Base-by-base conservation (phyloP, 352 stramenopile genomes). In the Saprolegnia diclina region DNA sequence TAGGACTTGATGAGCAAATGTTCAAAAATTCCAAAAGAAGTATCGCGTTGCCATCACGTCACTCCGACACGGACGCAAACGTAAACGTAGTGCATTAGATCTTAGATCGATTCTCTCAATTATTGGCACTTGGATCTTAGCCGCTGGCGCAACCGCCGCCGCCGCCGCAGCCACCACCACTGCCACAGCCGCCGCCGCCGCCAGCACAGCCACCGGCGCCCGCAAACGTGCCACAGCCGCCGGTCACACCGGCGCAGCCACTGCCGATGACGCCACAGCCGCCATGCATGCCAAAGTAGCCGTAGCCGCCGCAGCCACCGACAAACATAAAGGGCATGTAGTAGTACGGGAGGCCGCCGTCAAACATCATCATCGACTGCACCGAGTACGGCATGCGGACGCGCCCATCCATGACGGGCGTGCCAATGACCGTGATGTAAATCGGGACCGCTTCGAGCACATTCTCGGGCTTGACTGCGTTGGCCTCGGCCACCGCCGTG, bases 331-430 rank as follows among this genome's bases (percentile, higher is more conserved):
- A 59, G 5, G 19, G 19, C 16, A 16, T 16, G 18, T 59, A 59
- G 24, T 59, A 59, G 52, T 59, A 59, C 19, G 19, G 19, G 52
- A 59, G 52, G 52, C 52, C 52, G 52, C 52, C 52, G 52, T 59
- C 52, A 19, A 40, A 35, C 57, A 65, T 65, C 14, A 65, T 35
- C 32, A 53, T 53, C 19, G 45, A 54, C 10, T 65, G 57, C 7
- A 9, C 19, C 19, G 53, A 61, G 22, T 61, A 35, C 53, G 21
- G 22, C 16, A 40, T 11, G 24, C 53, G 53, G 10, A 61, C 53
- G 53, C 53, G 53, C 7, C 53, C 53, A 22, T 61, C 53, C 32
- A 42, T 61, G 53, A 61, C 53, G 32, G 53, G 53, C 9, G 53
- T 61, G 53, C 53, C 53, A 35, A 61, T 61, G 19, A 61, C 53